A percentile compares a stretch with the other conserved stretches of the same genome.
phyloP scores from a whole-genome alignment of 768 basidiomycete species.

The Mycena crocata region DNA sequence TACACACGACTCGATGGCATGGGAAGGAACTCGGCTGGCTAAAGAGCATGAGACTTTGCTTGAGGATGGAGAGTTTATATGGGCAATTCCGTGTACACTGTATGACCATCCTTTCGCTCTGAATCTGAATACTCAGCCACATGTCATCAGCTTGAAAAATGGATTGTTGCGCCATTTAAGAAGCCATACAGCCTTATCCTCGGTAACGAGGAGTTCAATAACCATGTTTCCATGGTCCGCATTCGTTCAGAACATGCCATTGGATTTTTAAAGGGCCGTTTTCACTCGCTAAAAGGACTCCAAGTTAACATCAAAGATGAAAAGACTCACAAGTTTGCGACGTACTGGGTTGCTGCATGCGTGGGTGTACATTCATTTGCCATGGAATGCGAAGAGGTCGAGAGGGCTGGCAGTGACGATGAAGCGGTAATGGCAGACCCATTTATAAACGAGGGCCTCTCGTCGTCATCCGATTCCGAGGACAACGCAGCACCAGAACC shows the following conservation, averaged over 20 bases:
- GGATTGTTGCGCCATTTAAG: conserved; percentile 1
- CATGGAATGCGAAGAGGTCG: neutral
- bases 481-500: neutral
- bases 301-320: neutral
- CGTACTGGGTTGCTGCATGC: neutral
- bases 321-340: no score
- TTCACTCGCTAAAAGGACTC: neutral
- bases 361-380: neutral
- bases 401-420: neutral
- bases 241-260: neutral
- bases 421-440: neutral
- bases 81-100: conserved; percentile 1
- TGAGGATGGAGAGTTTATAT: neutral
- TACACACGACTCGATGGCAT: conserved; percentile 52
- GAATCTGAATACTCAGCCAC: neutral
- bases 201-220: neutral
- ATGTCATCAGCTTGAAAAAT: no score
- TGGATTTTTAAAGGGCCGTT: neutral
- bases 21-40: conserved; percentile 5
- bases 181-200: neutral
- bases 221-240: neutral
- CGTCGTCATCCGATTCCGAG: neutral
- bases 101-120: neutral
- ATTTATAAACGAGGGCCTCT: neutral
- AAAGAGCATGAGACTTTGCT: neutral